Evolutionary conservation across 2,329 filamentous ascomycete species (phyloP).

Genomic region (Aciculosporium take): DNA sequence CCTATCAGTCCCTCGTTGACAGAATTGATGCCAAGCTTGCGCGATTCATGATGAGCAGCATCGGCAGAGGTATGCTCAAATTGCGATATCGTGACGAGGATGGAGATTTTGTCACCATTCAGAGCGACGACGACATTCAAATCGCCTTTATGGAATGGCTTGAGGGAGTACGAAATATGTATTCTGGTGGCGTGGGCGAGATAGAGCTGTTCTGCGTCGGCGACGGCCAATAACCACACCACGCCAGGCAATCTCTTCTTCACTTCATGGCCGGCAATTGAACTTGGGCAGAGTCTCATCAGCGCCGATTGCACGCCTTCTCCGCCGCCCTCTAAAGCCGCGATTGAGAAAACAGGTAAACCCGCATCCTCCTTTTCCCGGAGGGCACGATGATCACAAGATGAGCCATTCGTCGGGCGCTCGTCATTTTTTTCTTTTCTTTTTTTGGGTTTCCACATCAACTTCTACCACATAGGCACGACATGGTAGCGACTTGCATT

Average conservation of each 20-base stretch:
- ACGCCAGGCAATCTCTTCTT: neutral
- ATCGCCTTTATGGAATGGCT: constrained; percentile 92
- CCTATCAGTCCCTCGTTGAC: constrained; percentile 84
- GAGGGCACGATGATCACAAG: neutral
- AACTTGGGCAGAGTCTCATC: neutral
- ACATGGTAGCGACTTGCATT: constrained; percentile 15
- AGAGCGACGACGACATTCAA: constrained; percentile 91
- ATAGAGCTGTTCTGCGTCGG: constrained; percentile 74
- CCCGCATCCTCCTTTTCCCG: neutral
- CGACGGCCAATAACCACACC: constrained; percentile 24
- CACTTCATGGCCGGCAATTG: neutral
- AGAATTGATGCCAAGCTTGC: constrained; percentile 92
- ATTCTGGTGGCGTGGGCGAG: constrained; percentile 63
- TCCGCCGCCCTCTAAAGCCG: no score
- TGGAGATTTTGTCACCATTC: constrained; percentile 82
- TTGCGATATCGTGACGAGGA: constrained; percentile 87
- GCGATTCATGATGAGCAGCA: constrained; percentile 70
- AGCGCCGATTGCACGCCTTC: neutral
- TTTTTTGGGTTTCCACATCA: constrained; percentile 1
- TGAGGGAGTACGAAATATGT: constrained; percentile 45
- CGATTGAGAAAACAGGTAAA: neutral
- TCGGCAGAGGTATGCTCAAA: constrained; percentile 69
- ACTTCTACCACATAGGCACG: constrained; percentile 15
- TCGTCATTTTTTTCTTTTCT: neutral
- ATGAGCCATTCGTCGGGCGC: neutral